Conservation (phyloP, 164 flowering plant genomes). For the Annona squamosa region DNA sequence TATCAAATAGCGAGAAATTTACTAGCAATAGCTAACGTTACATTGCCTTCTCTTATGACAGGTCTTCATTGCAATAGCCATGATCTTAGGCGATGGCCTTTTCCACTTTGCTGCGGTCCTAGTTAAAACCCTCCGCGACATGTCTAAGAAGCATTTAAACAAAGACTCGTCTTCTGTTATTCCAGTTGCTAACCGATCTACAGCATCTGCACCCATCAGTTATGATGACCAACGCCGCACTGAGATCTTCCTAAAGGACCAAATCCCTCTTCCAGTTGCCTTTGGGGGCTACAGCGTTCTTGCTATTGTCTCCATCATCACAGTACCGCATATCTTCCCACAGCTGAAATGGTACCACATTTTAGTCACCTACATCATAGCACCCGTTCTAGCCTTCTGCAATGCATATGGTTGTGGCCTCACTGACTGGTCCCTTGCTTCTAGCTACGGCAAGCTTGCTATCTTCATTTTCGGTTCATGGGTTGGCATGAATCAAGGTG, state of each 20-base stretch:
- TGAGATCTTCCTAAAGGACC: conserved; percentile 24
- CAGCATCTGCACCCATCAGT: not conserved
- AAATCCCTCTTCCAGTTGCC: conserved; percentile 20
- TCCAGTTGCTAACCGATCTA: not conserved
- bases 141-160: not conserved
- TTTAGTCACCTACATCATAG: conserved; percentile 20
- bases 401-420: conserved; percentile 38
- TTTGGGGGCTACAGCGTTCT: conserved; percentile 12
- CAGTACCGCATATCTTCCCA: conserved; percentile 27
- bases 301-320: conserved; percentile 18
- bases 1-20: too few species aligned
- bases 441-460: conserved; percentile 34
- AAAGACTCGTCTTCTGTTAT: conserved; percentile 3
- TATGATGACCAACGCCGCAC: conserved; percentile 28
- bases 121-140: not conserved
- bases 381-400: conserved; percentile 38
- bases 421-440: conserved; percentile 37
- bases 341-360: conserved; percentile 34
- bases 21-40: too few species aligned
- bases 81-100: conserved; percentile 35
- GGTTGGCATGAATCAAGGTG: conserved; percentile 27
- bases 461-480: conserved; percentile 25
- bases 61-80: conserved; percentile 32
- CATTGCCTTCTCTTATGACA: conserved; percentile 1
- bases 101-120: conserved; percentile 21